A percentile compares a stretch with the other conserved stretches of the same genome.
Evolutionary conservation across 768 basidiomycete species (phyloP).

Genomic region (Austroboletus festivus): DNA sequence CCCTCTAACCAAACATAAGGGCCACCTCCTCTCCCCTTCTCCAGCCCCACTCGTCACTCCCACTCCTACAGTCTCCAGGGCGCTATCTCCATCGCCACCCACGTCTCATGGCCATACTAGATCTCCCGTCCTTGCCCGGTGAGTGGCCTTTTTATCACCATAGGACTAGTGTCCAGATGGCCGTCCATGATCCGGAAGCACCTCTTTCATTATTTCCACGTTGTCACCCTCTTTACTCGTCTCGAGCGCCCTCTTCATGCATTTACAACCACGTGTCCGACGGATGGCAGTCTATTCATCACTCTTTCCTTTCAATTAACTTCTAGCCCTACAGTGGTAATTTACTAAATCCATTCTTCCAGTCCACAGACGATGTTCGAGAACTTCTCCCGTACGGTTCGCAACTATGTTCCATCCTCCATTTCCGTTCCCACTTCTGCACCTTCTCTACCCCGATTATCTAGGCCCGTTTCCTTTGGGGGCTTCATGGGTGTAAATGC

Average conservation of each 20-base stretch:
- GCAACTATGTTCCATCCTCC: slow-evolving; percentile 52
- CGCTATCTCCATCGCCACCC: slow-evolving; percentile 15
- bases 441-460: slow-evolving; percentile 49
- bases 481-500: slow-evolving; percentile 36
- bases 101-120: slow-evolving; percentile 25
- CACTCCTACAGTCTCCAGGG: slow-evolving; percentile 6
- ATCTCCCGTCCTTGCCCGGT: slow-evolving; percentile 32
- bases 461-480: slow-evolving; percentile 47
- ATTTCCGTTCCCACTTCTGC: slow-evolving; percentile 47
- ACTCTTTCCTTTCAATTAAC: not conserved
- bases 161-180: not conserved
- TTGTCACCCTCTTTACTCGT: slow-evolving; percentile 15
- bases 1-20: slow-evolving; percentile 28
- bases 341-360: slow-evolving; percentile 16
- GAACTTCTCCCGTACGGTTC: slow-evolving; percentile 50
- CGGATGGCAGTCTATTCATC: not conserved
- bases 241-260: slow-evolving; percentile 5
- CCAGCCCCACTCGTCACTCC: slow-evolving; percentile 10
- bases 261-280: slow-evolving; percentile 19
- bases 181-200: not conserved
- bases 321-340: not conserved
- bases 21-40: slow-evolving; percentile 16
- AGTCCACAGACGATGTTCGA: slow-evolving; percentile 52
- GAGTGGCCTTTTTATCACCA: slow-evolving; percentile 9
- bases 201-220: slow-evolving; percentile 4